phyloP scores from a whole-genome alignment of 2,329 filamentous ascomycete genomes.

The Colletotrichum aenigma region DNA sequence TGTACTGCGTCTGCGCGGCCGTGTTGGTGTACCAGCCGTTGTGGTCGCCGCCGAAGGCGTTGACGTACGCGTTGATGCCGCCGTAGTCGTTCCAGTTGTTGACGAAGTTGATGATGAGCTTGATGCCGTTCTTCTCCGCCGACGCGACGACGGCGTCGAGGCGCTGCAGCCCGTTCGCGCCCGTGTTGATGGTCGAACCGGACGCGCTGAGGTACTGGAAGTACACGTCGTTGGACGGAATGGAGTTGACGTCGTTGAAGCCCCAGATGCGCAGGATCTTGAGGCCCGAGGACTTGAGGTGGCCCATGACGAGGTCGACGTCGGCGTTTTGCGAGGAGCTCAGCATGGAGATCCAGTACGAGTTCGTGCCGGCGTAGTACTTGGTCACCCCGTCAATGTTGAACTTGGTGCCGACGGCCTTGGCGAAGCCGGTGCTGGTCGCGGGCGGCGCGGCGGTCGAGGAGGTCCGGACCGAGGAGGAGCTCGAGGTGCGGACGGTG shows the following conservation, averaged over 20 bases:
- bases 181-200: slow-evolving; percentile 64
- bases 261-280: slow-evolving; percentile 66
- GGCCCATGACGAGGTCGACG: slow-evolving; percentile 56
- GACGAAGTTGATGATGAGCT: slow-evolving; percentile 68
- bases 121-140: slow-evolving; percentile 63
- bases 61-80: slow-evolving; percentile 65
- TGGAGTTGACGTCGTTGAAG: slow-evolving; percentile 60
- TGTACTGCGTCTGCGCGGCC: slow-evolving; percentile 59
- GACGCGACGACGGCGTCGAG: slow-evolving; percentile 67
- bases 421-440: slow-evolving; percentile 22
- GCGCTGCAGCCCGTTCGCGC: slow-evolving; percentile 60
- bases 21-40: slow-evolving; percentile 62
- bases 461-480: slow-evolving; percentile 10
- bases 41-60: slow-evolving; percentile 59
- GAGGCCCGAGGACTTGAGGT: slow-evolving; percentile 53
- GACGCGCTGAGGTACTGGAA: slow-evolving; percentile 56
- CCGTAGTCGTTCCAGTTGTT: slow-evolving; percentile 73
- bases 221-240: slow-evolving; percentile 33
- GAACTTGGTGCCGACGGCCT: slow-evolving; percentile 36
- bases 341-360: slow-evolving; percentile 61
- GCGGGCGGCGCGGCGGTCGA: slow-evolving; percentile 17
- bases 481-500: background rate
- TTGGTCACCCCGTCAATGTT: slow-evolving; percentile 47
- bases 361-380: slow-evolving; percentile 60
- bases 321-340: slow-evolving; percentile 52